These are phyloP conservation scores for Cochlearia excelsa DNA, from an alignment of 345 rosid genomes.

Conservation along the genomic window DNA sequence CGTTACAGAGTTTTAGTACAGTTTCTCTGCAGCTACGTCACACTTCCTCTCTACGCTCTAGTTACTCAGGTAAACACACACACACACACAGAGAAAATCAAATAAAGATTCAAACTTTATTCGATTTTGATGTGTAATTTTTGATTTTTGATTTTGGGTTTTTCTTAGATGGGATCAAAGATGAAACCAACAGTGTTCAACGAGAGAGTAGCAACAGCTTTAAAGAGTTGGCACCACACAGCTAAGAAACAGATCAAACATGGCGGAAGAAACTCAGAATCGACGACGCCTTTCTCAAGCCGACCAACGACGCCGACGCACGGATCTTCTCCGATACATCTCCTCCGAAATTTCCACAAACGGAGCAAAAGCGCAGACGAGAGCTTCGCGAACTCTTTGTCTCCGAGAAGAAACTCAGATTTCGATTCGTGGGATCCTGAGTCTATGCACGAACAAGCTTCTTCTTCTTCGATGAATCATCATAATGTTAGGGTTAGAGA, in stretches of 20 bases:
- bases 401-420: conserved; percentile 28
- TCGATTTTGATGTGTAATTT: neutral
- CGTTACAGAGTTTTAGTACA: conserved; percentile 65
- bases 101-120: neutral
- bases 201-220: conserved; percentile 62
- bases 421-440: conserved; percentile 36
- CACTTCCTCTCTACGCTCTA: conserved; percentile 89
- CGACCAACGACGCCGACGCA: conserved; percentile 61
- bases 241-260: conserved; percentile 69
- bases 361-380: conserved; percentile 33
- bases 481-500: conserved; percentile 17
- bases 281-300: conserved; percentile 56
- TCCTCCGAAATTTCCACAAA: conserved; percentile 42
- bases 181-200: conserved; percentile 89
- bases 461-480: neutral
- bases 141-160: neutral
- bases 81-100: neutral
- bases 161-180: conserved; percentile 75
- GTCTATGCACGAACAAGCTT: conserved; percentile 28
- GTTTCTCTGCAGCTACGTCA: conserved; percentile 85
- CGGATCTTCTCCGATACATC: conserved; percentile 57
- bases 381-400: conserved; percentile 17
- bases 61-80: conserved; percentile 64
- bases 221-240: conserved; percentile 68
- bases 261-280: conserved; percentile 43